Evolutionary conservation across 2,329 filamentous ascomycete species (phyloP).

Genomic region (Rosellinia necatrix): DNA sequence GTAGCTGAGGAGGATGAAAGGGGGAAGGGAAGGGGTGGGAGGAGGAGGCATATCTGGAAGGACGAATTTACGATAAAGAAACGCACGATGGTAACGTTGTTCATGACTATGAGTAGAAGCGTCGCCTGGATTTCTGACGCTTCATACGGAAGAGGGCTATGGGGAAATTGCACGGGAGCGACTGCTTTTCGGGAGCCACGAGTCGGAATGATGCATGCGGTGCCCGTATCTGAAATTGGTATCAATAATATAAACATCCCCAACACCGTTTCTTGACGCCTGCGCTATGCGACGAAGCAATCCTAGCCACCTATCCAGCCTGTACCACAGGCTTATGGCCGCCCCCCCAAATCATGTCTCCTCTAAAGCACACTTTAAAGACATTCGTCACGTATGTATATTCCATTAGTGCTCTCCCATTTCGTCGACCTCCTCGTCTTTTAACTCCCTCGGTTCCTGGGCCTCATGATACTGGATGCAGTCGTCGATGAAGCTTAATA

Average conservation of each 20-base stretch:
- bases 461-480: constrained; percentile 49
- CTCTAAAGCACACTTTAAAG: no score
- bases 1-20: constrained; percentile 11
- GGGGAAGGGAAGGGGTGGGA: constrained; percentile 11
- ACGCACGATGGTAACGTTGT: constrained; percentile 20
- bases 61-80: constrained; percentile 14
- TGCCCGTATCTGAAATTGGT: constrained; percentile 26
- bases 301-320: neutral
- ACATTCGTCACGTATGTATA: neutral
- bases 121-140: neutral
- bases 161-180: constrained; percentile 7
- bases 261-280: constrained; percentile 31
- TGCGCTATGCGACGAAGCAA: constrained; percentile 36
- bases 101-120: constrained; percentile 20
- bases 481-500: constrained; percentile 60
- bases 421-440: constrained; percentile 40
- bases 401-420: constrained; percentile 22
- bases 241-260: constrained; percentile 26
- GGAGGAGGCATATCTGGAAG: neutral
- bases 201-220: constrained; percentile 15
- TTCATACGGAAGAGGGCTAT: neutral
- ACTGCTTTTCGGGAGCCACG: constrained; percentile 11
- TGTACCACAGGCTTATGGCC: neutral
- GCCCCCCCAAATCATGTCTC: no score
- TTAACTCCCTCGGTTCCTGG: constrained; percentile 42